Conservation (phyloP, 2,329 filamentous ascomycete species). For the Apiospora sp. region DNA sequence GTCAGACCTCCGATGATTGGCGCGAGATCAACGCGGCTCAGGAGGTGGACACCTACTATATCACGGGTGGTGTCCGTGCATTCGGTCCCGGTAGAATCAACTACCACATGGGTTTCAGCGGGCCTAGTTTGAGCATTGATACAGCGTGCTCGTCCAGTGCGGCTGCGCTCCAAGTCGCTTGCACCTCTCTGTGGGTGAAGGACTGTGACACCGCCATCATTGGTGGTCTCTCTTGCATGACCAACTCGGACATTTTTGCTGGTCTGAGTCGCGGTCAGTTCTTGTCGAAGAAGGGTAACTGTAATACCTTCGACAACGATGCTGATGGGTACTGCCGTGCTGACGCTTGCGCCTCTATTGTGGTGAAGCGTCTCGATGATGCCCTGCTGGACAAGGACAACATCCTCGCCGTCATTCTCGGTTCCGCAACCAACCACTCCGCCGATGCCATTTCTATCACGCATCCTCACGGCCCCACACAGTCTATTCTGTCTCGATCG, state of each 20-base stretch:
- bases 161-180: slow-evolving; percentile 54
- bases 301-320: slow-evolving; percentile 81
- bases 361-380: slow-evolving; percentile 83
- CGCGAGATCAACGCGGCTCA: slow-evolving; percentile 77
- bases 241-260: slow-evolving; percentile 82
- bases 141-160: slow-evolving; percentile 51
- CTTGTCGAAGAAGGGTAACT: slow-evolving; percentile 77
- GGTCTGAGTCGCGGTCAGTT: slow-evolving; percentile 81
- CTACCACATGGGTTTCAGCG: slow-evolving; percentile 51
- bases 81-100: slow-evolving; percentile 60
- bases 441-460: slow-evolving; percentile 85
- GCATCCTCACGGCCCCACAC: slow-evolving; percentile 79
- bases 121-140: slow-evolving; percentile 49
- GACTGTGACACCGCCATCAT: slow-evolving; percentile 85
- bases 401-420: slow-evolving; percentile 79
- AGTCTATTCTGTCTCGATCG: slow-evolving; percentile 73
- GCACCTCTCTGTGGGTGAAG: slow-evolving; percentile 75
- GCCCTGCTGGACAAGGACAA: slow-evolving; percentile 79
- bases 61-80: slow-evolving; percentile 58
- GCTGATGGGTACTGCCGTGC: slow-evolving; percentile 86
- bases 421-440: slow-evolving; percentile 81
- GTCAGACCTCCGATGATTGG: slow-evolving; percentile 81
- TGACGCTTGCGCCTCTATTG: slow-evolving; percentile 76
- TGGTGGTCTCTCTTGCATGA: slow-evolving; percentile 80
- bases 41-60: slow-evolving; percentile 66